Conservation (phyloP, 2,329 filamentous ascomycete species). For the Hymenoscyphus scutula region DNA sequence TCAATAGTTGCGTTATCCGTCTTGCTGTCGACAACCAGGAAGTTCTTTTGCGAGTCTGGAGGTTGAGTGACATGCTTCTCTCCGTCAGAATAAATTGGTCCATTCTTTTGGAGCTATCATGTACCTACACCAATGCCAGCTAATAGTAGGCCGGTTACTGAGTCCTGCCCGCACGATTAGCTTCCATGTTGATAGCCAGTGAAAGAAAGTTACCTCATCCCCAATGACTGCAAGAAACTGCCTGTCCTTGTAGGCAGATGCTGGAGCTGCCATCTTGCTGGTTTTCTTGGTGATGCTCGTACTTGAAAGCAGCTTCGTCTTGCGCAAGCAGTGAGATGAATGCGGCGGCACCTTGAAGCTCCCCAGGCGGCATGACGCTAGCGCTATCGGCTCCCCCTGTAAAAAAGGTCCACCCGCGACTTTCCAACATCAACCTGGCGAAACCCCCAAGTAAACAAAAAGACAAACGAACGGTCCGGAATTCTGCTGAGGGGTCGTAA, state of each 20-base stretch:
- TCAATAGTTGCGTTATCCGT: conserved; percentile 88
- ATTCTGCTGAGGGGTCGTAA: not conserved
- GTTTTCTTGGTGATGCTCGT: conserved; percentile 10
- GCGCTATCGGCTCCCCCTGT: conserved; percentile 14
- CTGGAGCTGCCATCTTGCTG: conserved; percentile 55
- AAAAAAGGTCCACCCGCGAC: conserved; percentile 1
- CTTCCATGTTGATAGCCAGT: not conserved
- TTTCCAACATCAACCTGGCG: conserved; percentile 9
- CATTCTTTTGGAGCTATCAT: not conserved
- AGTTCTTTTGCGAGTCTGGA: conserved; percentile 93
- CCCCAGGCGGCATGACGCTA: conserved; percentile 19
- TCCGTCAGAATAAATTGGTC: not conserved
- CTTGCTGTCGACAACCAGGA: conserved; percentile 92
- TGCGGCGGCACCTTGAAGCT: conserved; percentile 14
- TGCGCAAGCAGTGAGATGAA: not conserved
- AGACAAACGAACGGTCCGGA: conserved; percentile 8
- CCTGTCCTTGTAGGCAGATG: conserved; percentile 71
- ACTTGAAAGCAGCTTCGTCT: not conserved
- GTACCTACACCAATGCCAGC: conserved; percentile 84
- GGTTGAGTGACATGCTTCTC: conserved; percentile 82
- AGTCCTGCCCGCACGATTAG: conserved; percentile 63
- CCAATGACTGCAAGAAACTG: conserved; percentile 98
- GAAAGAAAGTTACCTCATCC: conserved; percentile 67
- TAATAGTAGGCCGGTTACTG: conserved; percentile 90
- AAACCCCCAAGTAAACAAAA: conserved; percentile 27